Evolutionary conservation across 306 rosid genomes (phyloP), one percentile per base, ranked within the genome.

Genomic region (Citrullus colocynthis): DNA sequence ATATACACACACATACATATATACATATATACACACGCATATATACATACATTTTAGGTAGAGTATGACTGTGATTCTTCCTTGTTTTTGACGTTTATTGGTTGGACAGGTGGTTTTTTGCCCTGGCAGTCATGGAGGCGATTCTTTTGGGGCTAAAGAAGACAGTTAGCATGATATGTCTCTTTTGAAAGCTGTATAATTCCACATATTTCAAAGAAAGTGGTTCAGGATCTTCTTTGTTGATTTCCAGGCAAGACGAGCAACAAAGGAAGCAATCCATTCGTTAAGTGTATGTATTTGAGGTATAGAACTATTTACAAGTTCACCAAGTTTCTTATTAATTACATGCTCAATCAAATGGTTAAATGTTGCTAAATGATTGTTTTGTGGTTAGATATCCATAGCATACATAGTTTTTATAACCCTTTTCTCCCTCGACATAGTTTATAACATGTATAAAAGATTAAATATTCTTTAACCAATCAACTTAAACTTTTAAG

Each of bases 41-140:
- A 24, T 24, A 24, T 24, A 24, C 28, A 0, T 24, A 24, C 28
- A 24, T 24, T 45, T 13, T 36, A 59, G 64, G 34, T 8, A 59
- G 37, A 61, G 30, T 61, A 61, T 30, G 69, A 30, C 24, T n/a
- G 14, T 48, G 13, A 57, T 42, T 41, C 15, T n/a, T 3, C 77
- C 75, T 41, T 17, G 58, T 30, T 80, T 18, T 28, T 6, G 57
- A 76, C 48, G 45, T 30, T 75, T 76, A 8, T 78, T 9, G 79
- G 3, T 77, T 52, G 78, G 82, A 79, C 85, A 89, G 97, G 98
- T 36, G 98, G 98, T 18, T 95, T 92, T 85, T 96, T 90, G 70
- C 96, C 98, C 4, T 94, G 97, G 97, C 97, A 90, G 48, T 90
- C 96, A n/a, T 95, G 98, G 98, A 95, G 84, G 85, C 83, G 91